Evolutionary conservation across 495 filamentous ascomycete genomes (phyloP).

Genomic region (Copromyces sp.): DNA sequence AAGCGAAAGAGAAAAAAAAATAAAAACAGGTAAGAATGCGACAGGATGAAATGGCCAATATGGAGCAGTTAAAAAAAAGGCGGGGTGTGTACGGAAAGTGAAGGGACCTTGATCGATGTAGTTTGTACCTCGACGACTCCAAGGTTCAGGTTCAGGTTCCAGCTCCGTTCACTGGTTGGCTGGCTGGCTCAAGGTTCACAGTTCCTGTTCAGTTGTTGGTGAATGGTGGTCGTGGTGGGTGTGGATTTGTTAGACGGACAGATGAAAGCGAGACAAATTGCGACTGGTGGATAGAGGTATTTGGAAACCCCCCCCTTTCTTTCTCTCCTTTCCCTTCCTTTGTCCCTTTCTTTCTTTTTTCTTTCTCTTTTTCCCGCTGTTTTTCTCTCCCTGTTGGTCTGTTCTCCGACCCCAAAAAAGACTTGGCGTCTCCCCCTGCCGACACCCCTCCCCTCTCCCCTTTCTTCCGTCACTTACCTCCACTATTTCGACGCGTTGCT

Average conservation of each 20-base stretch:
- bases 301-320: not conserved
- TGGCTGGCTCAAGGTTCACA: not conserved
- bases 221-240: not conserved
- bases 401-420: not conserved
- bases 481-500: not conserved
- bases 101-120: not conserved
- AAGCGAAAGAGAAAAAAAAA: not conserved
- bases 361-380: not conserved
- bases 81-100: not conserved
- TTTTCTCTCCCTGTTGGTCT: not conserved
- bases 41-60: not conserved
- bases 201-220: not conserved
- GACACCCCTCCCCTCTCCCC: not conserved
- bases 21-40: not conserved
- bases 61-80: not conserved
- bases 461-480: not conserved
- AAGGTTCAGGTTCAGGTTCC: not conserved
- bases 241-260: not conserved
- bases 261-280: not conserved
- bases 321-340: not conserved
- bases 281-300: not conserved
- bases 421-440: not conserved
- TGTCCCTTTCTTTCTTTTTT: not conserved
- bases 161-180: not conserved
- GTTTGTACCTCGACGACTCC: not conserved